These are phyloP conservation scores for Thinopyrum elongatum DNA, from an alignment of 176 grass and related monocot species.

Conservation along the genomic window DNA sequence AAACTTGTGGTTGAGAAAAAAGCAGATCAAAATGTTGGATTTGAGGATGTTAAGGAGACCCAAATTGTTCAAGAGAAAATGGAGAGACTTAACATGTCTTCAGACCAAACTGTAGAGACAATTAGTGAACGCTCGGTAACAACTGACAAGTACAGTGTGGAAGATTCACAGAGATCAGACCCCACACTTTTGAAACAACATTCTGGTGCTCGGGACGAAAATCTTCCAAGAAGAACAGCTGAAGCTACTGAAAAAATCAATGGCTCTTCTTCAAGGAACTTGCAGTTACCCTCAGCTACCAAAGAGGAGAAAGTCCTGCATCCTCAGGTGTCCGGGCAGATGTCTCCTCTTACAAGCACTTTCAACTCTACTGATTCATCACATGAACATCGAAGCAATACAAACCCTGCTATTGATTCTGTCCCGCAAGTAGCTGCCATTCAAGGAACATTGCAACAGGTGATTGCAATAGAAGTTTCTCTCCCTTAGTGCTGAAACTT, in stretches of 20 bases:
- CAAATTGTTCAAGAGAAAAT: conserved; percentile 49
- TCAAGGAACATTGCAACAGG: conserved; percentile 76
- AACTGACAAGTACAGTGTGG: conserved; percentile 47
- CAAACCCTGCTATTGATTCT: conserved; percentile 38
- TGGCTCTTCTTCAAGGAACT: conserved; percentile 28
- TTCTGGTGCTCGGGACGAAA: conserved; percentile 33
- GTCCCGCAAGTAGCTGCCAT: conserved; percentile 47
- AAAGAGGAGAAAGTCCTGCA: conserved; percentile 56
- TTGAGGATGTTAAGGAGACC: conserved; percentile 47
- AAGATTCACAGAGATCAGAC: conserved; percentile 46
- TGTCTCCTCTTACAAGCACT: conserved; percentile 42
- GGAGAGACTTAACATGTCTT: conserved; percentile 33
- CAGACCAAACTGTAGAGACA: conserved; percentile 32
- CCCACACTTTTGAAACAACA: conserved; percentile 21
- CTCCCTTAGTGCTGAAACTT: neutral
- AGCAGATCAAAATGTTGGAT: conserved; percentile 36
- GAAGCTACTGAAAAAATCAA: conserved; percentile 45
- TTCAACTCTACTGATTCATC: conserved; percentile 48
- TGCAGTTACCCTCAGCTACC: conserved; percentile 33
- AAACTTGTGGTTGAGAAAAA: conserved; percentile 43
- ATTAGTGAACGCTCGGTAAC: conserved; percentile 32
- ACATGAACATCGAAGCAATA: conserved; percentile 49
- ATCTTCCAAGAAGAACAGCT: conserved; percentile 25
- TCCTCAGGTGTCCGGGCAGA: conserved; percentile 40
- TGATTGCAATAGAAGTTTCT: conserved; percentile 23